Conservation (phyloP, 331 rosid genomes). For the Dryas integrifolia region DNA sequence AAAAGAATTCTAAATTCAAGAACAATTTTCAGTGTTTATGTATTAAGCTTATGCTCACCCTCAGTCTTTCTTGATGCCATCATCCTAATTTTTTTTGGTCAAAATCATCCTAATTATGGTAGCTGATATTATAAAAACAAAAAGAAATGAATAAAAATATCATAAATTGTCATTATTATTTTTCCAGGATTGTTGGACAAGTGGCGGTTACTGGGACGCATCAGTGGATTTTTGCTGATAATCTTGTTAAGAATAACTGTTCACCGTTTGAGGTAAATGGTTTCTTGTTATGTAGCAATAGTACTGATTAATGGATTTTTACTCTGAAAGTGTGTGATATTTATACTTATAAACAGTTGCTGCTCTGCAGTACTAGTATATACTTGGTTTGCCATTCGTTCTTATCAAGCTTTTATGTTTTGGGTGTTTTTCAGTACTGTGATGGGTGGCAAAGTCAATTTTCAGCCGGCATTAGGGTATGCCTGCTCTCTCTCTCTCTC, state of each 20-base stretch:
- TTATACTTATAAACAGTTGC: background rate
- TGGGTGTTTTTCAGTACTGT: slow-evolving; percentile 43
- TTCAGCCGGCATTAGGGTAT: slow-evolving; percentile 82
- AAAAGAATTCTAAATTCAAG: background rate
- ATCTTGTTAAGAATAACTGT: slow-evolving; percentile 46
- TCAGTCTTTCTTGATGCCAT: slow-evolving; percentile 6
- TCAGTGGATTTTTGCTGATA: slow-evolving; percentile 80
- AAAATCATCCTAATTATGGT: background rate
- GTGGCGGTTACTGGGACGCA: slow-evolving; percentile 87
- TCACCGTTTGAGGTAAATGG: slow-evolving; percentile 63
- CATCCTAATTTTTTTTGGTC: too few species aligned
- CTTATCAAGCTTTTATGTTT: slow-evolving; percentile 27
- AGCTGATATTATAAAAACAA: slow-evolving; percentile 4
- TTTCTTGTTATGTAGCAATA: slow-evolving; percentile 24
- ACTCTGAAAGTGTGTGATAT: slow-evolving; percentile 6
- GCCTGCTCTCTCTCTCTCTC: slow-evolving; percentile 5
- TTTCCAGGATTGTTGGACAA: slow-evolving; percentile 78
- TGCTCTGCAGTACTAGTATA: slow-evolving; percentile 7
- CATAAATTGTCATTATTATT: background rate
- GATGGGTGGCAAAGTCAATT: slow-evolving; percentile 87
- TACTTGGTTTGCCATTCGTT: slow-evolving; percentile 10
- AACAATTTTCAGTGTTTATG: background rate
- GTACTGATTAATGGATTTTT: slow-evolving; percentile 16
- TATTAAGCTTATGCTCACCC: background rate
- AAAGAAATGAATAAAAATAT: slow-evolving; percentile 3